Base-by-base conservation (phyloP, 192 early-diverging fungal genomes). In the Jimgerdemannia flammicorona region DNA sequence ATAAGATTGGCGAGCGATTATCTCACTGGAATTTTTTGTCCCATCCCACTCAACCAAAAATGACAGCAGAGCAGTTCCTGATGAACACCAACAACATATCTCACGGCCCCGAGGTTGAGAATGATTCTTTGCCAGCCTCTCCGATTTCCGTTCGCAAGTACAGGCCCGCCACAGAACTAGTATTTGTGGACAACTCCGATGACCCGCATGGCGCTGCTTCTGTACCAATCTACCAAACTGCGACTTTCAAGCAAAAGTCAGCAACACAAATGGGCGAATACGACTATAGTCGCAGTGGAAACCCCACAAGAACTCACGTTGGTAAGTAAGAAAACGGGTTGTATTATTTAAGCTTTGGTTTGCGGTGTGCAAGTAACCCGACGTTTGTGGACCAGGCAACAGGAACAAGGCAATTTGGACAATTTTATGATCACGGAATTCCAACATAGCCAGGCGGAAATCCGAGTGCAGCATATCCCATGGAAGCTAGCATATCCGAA, bases 171-270 rank as follows among this genome's bases (percentile, higher is more conserved):
- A 94, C 93, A 3, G 90, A 94, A 79, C 85, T 94, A 3, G 93
- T 94, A 41, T 84, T 85, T 43, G 87, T 94, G 70, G 93, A 93
- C 75, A 87, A 87, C 79, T 81, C 88, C 72, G 90, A 91, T 64
- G 96, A 99, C 81, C 90, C 87, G 70, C 96, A 99, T 87, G 92
- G 95, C 83, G 88, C 96, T 9, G 88, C 93, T 29, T 95, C 94
- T 6, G 91, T 96, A 66, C 97, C 97, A n/a, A 95, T 99, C 75
- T 99, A 99, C 87, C 96, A 98, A 75, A 93, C 96, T 0, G 97
- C 97, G 11, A 99, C 97, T 0, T 99, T 99, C 84, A 98, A 96
- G 84, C 96, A 97, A 81, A 79, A 78, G n/a, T 80, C 84, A 20
- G 95, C 93, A 4, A 87, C 87, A 19, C 94, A 92, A 59, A 90